Percentiles rank a stretch among this genome's conserved stretches.
phyloP scores from a whole-genome alignment of 2,329 filamentous ascomycete species.

The Davidsoniella neocaledoniae region DNA sequence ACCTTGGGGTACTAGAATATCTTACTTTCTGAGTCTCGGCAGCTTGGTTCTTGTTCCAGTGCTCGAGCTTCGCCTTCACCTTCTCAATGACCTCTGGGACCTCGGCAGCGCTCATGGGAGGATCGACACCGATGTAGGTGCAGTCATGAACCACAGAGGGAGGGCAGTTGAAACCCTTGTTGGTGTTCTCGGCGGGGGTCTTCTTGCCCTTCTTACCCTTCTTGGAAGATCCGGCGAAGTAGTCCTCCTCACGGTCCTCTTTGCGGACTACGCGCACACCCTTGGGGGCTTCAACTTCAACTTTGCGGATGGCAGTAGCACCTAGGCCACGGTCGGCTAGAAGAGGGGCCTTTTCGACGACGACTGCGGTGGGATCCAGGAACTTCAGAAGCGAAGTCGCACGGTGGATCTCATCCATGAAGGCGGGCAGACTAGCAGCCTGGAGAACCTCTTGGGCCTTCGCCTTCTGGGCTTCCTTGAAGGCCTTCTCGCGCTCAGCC shows the following conservation, averaged over 20 bases:
- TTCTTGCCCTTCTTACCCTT: constrained; percentile 77
- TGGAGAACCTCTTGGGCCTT: constrained; percentile 60
- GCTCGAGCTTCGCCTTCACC: constrained; percentile 75
- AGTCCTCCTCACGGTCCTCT: constrained; percentile 74
- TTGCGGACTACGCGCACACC: constrained; percentile 70
- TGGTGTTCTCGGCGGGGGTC: constrained; percentile 19
- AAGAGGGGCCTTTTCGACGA: constrained; percentile 48
- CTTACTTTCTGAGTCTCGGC: constrained; percentile 79
- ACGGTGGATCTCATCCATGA: constrained; percentile 79
- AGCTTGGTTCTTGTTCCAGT: constrained; percentile 85
- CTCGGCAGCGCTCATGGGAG: constrained; percentile 72
- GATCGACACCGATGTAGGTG: constrained; percentile 65
- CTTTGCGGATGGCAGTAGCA: constrained; percentile 64
- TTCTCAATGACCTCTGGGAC: constrained; percentile 69
- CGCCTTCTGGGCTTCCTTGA: constrained; percentile 58
- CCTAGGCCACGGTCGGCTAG: constrained; percentile 55
- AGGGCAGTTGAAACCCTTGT: constrained; percentile 61
- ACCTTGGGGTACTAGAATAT: constrained; percentile 2
- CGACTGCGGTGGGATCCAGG: constrained; percentile 60
- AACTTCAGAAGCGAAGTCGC: constrained; percentile 77
- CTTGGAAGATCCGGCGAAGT: constrained; percentile 67
- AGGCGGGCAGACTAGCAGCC: constrained; percentile 73
- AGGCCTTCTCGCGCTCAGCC: constrained; percentile 59
- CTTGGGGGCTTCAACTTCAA: constrained; percentile 68
- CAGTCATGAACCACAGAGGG: constrained; percentile 88